These are phyloP conservation scores for Tilletia setariae DNA, from an alignment of 1,284 basidiomycete genomes.

Conservation along the genomic window DNA sequence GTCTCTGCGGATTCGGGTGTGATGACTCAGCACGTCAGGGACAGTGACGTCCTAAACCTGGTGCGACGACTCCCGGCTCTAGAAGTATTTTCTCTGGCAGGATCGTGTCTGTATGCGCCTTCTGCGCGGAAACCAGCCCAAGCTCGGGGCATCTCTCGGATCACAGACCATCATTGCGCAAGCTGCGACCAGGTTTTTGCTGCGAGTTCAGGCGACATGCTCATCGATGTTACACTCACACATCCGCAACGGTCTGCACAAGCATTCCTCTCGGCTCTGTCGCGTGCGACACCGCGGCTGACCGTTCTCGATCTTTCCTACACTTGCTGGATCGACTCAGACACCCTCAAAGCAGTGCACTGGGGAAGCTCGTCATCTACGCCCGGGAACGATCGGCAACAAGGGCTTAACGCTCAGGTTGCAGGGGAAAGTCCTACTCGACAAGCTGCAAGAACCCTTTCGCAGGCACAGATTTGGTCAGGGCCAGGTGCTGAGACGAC, in stretches of 20 bases:
- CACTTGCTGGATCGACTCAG: constrained; percentile 6
- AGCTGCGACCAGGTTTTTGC: constrained; percentile 11
- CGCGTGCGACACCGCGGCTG: not conserved
- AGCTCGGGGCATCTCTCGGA: not conserved
- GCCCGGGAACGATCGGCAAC: too few species aligned
- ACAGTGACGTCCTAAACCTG: not conserved
- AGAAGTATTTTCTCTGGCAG: not conserved
- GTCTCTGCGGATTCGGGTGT: not conserved
- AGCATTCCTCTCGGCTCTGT: not conserved
- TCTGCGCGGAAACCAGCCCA: not conserved
- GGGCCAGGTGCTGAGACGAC: too few species aligned
- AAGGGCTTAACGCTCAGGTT: too few species aligned
- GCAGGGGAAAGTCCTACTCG: too few species aligned
- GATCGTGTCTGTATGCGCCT: not conserved
- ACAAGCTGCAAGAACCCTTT: too few species aligned
- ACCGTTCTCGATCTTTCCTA: not conserved
- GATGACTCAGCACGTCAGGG: not conserved
- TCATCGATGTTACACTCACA: not conserved
- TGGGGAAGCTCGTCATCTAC: not conserved
- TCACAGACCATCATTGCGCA: not conserved
- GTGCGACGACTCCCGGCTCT: not conserved
- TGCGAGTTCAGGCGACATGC: constrained; percentile 2
- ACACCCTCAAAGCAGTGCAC: not conserved
- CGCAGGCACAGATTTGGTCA: too few species aligned
- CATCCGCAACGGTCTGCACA: not conserved